These are phyloP conservation scores for Phoenix roebelenii DNA, from an alignment of 176 grass and related monocot species.

Conservation along the genomic window DNA sequence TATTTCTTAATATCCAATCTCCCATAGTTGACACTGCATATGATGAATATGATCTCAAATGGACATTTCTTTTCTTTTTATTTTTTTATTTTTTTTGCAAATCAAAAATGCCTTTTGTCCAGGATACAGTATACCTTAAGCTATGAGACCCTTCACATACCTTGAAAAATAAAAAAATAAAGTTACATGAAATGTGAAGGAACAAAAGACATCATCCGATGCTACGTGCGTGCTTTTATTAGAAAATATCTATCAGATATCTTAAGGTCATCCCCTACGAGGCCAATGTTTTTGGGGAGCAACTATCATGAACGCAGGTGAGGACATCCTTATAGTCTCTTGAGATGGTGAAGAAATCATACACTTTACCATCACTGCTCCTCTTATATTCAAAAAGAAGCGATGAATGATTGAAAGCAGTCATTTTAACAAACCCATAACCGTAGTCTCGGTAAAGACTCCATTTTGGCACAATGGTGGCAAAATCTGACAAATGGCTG, in stretches of 20 bases:
- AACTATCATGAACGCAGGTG: slow-evolving; percentile 71
- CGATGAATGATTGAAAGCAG: slow-evolving; percentile 56
- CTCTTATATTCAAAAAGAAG: slow-evolving; percentile 69
- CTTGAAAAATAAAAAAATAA: too few relatives aligned
- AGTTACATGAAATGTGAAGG: too few relatives aligned
- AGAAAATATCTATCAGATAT: neutral
- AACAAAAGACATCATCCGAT: too few relatives aligned
- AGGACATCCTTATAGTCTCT: slow-evolving; percentile 69
- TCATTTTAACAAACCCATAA: slow-evolving; percentile 79
- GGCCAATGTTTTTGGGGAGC: slow-evolving; percentile 55
- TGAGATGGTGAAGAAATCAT: slow-evolving; percentile 67
- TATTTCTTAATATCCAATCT: too few relatives aligned
- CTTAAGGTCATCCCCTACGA: slow-evolving; percentile 1
- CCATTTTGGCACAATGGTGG: slow-evolving; percentile 36
- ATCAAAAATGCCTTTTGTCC: too few relatives aligned
- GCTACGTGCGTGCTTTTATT: too few relatives aligned
- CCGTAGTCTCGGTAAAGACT: slow-evolving; percentile 61
- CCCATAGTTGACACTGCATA: too few relatives aligned
- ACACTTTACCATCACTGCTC: slow-evolving; percentile 44
- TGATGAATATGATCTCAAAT: too few relatives aligned
- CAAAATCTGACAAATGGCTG: slow-evolving; percentile 55
- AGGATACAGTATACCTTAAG: too few relatives aligned
- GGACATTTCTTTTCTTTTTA: too few relatives aligned
- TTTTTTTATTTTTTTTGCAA: too few relatives aligned
- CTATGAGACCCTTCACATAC: too few relatives aligned